Conservation (phyloP, 805 yeast species). For the Ogataea pini region DNA sequence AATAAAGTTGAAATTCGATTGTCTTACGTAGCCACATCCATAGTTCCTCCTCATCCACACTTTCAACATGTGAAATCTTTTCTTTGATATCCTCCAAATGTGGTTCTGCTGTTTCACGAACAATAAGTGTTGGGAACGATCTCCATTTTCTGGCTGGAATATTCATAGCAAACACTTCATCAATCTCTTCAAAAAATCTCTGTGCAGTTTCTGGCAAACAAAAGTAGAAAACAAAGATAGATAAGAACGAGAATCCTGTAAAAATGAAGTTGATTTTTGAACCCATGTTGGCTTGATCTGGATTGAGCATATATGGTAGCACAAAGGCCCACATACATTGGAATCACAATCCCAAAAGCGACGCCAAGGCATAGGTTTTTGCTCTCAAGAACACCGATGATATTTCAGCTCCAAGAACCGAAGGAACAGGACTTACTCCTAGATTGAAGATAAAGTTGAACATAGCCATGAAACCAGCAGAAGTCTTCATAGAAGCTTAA, state of each 20-base stretch:
- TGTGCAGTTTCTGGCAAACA: slow-evolving; percentile 61
- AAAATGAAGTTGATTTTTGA: slow-evolving; percentile 53
- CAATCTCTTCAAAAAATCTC: slow-evolving; percentile 62
- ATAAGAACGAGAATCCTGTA: slow-evolving; percentile 38
- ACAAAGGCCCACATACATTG: slow-evolving; percentile 40
- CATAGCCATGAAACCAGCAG: slow-evolving; percentile 29
- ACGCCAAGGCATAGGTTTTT: slow-evolving; percentile 41
- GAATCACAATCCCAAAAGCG: slow-evolving; percentile 34
- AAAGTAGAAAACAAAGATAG: slow-evolving; percentile 46
- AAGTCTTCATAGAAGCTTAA: slow-evolving; percentile 31
- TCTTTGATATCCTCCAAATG: neutral
- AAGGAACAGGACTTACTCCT: slow-evolving; percentile 35
- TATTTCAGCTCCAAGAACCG: slow-evolving; percentile 37
- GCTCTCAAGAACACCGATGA: slow-evolving; percentile 42
- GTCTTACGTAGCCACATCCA: neutral
- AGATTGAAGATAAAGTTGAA: slow-evolving; percentile 31
- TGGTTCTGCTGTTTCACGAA: neutral
- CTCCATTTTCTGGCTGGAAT: slow-evolving; percentile 36
- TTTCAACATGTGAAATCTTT: neutral
- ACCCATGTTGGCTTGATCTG: slow-evolving; percentile 46
- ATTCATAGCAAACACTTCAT: slow-evolving; percentile 46
- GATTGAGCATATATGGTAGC: slow-evolving; percentile 52
- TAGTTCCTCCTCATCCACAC: neutral
- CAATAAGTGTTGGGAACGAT: neutral
- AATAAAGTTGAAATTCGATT: too few relatives aligned